These are phyloP conservation scores for Macrophomina tecta DNA, from an alignment of 2,329 filamentous ascomycete species.

Conservation along the genomic window DNA sequence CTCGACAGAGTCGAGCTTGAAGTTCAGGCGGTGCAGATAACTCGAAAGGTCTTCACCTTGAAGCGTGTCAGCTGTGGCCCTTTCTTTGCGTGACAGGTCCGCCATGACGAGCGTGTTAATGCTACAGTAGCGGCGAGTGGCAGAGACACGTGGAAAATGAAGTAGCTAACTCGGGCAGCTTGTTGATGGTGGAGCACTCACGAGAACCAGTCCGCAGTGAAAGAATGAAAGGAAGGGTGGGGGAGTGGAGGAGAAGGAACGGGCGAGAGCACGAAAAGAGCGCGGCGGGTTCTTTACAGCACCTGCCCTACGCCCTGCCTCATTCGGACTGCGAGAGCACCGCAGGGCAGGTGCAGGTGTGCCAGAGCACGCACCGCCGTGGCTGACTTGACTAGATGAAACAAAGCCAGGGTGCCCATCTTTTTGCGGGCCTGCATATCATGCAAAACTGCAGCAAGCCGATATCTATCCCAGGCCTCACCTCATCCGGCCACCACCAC, in stretches of 20 bases:
- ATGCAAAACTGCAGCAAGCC: too few relatives aligned
- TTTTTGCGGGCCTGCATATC: too few relatives aligned
- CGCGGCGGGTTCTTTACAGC: not conserved
- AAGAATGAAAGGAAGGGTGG: not conserved
- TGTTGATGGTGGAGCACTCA: not conserved
- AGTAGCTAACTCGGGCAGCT: not conserved
- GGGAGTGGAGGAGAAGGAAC: not conserved
- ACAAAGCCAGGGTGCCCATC: too few relatives aligned
- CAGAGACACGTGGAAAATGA: not conserved
- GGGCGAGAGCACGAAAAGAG: not conserved
- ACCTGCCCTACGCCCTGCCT: not conserved
- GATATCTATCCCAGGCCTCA: too few relatives aligned
- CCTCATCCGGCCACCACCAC: too few relatives aligned
- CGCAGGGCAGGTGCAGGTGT: not conserved
- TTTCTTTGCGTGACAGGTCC: not conserved
- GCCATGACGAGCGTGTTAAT: not conserved
- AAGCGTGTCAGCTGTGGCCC: not conserved
- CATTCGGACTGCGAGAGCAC: not conserved
- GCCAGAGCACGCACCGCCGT: not conserved
- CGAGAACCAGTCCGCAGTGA: not conserved
- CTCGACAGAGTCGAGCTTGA: conserved; percentile 12
- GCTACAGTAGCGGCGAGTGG: not conserved
- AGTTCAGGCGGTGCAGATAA: conserved; percentile 23
- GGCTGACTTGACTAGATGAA: too few relatives aligned
- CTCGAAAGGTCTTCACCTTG: conserved; percentile 12